These are phyloP conservation scores for Rhizophagus clarus DNA, from an alignment of 192 early-diverging fungal species.

Conservation along the genomic window DNA sequence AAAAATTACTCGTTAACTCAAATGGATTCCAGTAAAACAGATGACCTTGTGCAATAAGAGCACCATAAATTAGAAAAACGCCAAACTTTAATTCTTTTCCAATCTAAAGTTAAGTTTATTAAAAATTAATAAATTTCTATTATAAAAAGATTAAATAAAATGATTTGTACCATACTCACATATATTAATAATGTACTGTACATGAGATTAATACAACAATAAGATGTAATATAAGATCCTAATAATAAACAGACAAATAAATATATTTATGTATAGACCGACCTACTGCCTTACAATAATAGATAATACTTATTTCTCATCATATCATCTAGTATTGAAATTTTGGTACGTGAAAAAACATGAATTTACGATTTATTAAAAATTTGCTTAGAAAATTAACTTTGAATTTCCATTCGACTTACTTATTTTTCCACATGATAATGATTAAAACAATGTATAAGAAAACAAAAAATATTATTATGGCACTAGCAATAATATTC, in stretches of 20 bases:
- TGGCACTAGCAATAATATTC: neutral
- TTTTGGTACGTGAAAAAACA: neutral
- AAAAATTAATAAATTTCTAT: too few relatives aligned
- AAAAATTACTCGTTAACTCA: too few relatives aligned
- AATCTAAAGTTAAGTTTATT: neutral
- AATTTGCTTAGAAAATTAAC: neutral
- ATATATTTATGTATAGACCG: too few relatives aligned
- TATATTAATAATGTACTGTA: too few relatives aligned
- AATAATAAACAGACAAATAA: too few relatives aligned
- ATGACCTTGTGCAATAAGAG: neutral
- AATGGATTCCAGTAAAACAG: too few relatives aligned
- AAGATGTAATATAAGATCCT: neutral
- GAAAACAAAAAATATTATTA: neutral
- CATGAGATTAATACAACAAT: too few relatives aligned
- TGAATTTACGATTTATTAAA: too few relatives aligned
- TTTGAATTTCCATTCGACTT: neutral
- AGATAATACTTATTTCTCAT: neutral
- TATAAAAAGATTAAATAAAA: too few relatives aligned
- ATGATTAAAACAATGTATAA: too few relatives aligned
- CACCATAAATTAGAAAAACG: neutral
- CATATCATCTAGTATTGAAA: neutral
- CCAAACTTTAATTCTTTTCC: neutral
- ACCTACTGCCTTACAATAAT: too few relatives aligned
- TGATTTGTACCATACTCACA: too few relatives aligned
- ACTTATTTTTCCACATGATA: neutral